Percentiles rank a stretch among this genome's conserved stretches.
phyloP scores from a whole-genome alignment of 2,329 filamentous ascomycete genomes.

The Claviceps quebecensis region DNA sequence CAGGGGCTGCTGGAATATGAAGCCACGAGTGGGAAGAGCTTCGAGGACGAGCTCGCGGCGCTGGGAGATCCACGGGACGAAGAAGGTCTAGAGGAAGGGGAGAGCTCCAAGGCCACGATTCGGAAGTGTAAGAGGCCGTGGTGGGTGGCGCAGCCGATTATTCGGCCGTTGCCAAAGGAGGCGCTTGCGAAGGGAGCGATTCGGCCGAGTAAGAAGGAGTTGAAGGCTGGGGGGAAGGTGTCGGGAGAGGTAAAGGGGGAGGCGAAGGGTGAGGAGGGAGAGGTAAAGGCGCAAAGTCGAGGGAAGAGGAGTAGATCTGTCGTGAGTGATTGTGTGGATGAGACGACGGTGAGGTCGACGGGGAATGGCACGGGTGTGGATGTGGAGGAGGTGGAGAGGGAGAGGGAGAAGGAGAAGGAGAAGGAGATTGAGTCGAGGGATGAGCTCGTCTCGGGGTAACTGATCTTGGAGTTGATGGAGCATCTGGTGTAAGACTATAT shows the following conservation, averaged over 20 bases:
- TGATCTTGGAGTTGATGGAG: not conserved
- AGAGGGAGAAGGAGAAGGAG: not conserved
- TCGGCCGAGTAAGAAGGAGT: constrained; percentile 55
- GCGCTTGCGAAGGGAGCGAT: constrained; percentile 71
- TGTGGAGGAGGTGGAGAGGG: not conserved
- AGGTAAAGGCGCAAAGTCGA: constrained; percentile 13
- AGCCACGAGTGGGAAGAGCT: constrained; percentile 33
- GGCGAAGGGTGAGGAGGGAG: constrained; percentile 19
- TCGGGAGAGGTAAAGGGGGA: constrained; percentile 6
- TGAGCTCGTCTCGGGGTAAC: constrained; percentile 1
- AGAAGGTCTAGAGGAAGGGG: constrained; percentile 28
- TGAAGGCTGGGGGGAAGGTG: constrained; percentile 12
- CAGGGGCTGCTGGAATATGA: constrained; percentile 57
- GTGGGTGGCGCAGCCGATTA: constrained; percentile 82
- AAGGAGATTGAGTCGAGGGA: not conserved
- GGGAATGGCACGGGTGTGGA: not conserved
- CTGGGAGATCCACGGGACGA: constrained; percentile 14
- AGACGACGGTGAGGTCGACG: constrained; percentile 4
- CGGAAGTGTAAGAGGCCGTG: constrained; percentile 65
- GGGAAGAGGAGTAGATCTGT: not conserved
- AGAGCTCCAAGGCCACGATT: constrained; percentile 54
- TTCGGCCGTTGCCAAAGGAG: constrained; percentile 76
- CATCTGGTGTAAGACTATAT: not conserved
- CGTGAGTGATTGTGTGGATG: constrained; percentile 16
- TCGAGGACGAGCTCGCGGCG: constrained; percentile 24